Conservation (phyloP, 345 rosid species). For the Gossypium turneri region DNA sequence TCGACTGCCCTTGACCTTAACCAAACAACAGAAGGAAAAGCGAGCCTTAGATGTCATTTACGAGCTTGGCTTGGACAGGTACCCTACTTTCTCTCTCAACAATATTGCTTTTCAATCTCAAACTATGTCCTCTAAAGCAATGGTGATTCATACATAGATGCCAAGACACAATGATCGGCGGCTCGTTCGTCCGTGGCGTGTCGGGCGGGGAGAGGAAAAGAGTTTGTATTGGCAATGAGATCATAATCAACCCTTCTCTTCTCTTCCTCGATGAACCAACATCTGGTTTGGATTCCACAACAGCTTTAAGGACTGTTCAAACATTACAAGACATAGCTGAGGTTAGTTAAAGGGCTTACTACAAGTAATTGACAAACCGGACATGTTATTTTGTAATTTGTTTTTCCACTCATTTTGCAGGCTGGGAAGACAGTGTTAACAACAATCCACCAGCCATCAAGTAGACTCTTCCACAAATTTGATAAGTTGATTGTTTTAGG, state of each 20-base stretch:
- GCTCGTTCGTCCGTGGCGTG: slow-evolving; percentile 89
- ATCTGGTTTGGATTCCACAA: slow-evolving; percentile 95
- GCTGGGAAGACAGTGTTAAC: slow-evolving; percentile 90
- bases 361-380: background rate
- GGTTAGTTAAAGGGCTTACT: slow-evolving; percentile 27
- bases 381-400: background rate
- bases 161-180: slow-evolving; percentile 91
- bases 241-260: slow-evolving; percentile 87
- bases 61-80: slow-evolving; percentile 97
- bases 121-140: background rate
- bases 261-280: slow-evolving; percentile 97
- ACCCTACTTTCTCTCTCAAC: background rate
- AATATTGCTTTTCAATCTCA: background rate
- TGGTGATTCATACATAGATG: slow-evolving; percentile 42
- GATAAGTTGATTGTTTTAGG: slow-evolving; percentile 91
- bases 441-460: slow-evolving; percentile 95
- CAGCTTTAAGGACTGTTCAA: slow-evolving; percentile 81
- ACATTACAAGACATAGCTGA: slow-evolving; percentile 89
- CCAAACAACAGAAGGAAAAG: slow-evolving; percentile 66
- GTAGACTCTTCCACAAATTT: slow-evolving; percentile 90
- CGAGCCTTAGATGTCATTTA: slow-evolving; percentile 72
- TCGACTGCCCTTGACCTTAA: slow-evolving; percentile 65
- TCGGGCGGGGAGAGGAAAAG: slow-evolving; percentile 98
- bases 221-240: slow-evolving; percentile 89
- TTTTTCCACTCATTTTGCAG: slow-evolving; percentile 41